Base-by-base conservation (phyloP, 1,284 basidiomycete species). In the Somion occarium region DNA sequence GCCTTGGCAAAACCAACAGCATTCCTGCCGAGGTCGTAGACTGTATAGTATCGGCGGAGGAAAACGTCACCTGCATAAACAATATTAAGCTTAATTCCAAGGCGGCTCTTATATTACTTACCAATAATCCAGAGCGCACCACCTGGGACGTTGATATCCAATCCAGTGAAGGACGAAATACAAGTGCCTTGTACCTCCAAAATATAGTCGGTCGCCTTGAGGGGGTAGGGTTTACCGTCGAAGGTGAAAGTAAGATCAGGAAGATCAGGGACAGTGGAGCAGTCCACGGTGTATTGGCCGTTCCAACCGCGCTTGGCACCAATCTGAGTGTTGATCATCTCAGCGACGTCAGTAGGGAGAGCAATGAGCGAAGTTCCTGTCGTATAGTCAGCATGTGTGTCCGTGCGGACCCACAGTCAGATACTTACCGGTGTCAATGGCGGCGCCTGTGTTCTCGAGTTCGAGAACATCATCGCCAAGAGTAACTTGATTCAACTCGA, bases 281-380 rank as follows among this genome's bases (percentile, higher is more conserved):
- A 99, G 60, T 96, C 93, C 55, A 99, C 78, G 12, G 84, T 86
- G 69, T 96, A 97, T 71, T 97, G 94, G 38, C 94, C 94, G 62
- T 88, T 95, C 93, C 93, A 97, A 1, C 87, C 83, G 69, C 88
- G 93, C 69, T 80, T 90, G 13, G 94, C 95, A 57, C 93, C 93
- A 50, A 95, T 95, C 68, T 96, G 90, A 52, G 92, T 83, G 77
- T 99, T 99, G 63, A 99, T 76, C 88, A 99, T 93, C 76, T 99
- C 97, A 54, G 96, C 94, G 51, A 98, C 81, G 65, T 99, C 96
- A 54, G 87, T 86, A 52, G 97, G 97, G 53, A 97, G 77, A 47
- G 86, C 93, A 58, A 97, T 96, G 55, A 96, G 76, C 12, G 91
- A 93, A 48, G 93, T 95, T 51, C 93, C 91, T 84, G n/a, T n/a